Evolutionary conservation across 768 basidiomycete genomes (phyloP), one percentile per base, ranked within the genome.

Genomic region (Peribolospora baueri): DNA sequence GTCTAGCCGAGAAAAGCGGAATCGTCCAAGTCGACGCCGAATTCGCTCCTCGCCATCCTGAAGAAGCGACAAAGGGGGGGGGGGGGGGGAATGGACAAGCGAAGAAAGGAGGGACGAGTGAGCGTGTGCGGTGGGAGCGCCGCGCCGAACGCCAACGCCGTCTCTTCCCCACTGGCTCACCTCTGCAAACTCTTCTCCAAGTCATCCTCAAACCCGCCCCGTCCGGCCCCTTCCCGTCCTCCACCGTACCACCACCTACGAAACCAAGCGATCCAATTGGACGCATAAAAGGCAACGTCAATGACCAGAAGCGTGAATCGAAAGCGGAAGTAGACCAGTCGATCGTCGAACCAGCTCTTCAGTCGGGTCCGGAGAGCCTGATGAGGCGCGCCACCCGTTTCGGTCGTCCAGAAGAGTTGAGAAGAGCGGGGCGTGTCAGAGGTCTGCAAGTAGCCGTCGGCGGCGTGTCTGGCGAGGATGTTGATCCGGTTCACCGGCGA

Each of bases 401-500:
- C 25, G 25, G 25, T 25, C 25, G 25, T 25, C 25, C 25, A 25
- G 25, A 25, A 25, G 25, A 25, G 25, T 25, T 25, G 25, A 25
- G 43, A 45, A 3, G 82, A 81, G 13, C 73, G 73, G 3, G 83
- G 80, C 41, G 45, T 13, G 6, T 36, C 8, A 50, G 42, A 42
- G 42, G 50, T 51, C 13, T 52, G 59, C 8, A 42, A 10, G 50
- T 51, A 39, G 10, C 37, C 7, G 50, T 46, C 7, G n/a, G 38
- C 7, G 40, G 82, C 84, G 75, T 77, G 83, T 62, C 74, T 75
- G 1, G 81, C 84, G 0, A 80, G 85, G 52, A 88, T 81, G 65
- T 84, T 84, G 67, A 90, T 78, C 37, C 84, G 76, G 63, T 86
- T 86, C 0, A 85, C 83, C 0, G 86, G 85, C 3, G 84, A 84